Percentiles rank a stretch among this genome's conserved stretches.
Evolutionary conservation across 2,329 filamentous ascomycete genomes (phyloP).

Genomic region (Trichoderma endophyticum): DNA sequence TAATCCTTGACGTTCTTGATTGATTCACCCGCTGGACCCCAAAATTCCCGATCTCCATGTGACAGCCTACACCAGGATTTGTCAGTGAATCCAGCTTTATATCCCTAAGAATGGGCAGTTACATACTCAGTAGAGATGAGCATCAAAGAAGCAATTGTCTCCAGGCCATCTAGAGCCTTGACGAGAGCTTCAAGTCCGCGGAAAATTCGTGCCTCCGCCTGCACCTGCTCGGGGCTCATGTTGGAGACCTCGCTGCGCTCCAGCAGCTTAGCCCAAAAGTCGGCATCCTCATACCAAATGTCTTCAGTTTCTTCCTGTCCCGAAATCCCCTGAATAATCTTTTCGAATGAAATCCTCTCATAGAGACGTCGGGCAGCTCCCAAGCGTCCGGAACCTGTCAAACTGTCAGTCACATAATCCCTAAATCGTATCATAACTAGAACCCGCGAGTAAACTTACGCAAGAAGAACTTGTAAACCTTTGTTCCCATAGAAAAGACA

Average conservation of each 20-base stretch:
- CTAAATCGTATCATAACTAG: not conserved
- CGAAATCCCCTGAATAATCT: conserved; percentile 44
- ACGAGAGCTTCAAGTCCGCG: conserved; percentile 68
- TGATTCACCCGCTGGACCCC: conserved; percentile 50
- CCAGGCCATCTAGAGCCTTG: conserved; percentile 62
- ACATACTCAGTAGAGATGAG: conserved; percentile 52
- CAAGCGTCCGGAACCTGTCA: conserved; percentile 47
- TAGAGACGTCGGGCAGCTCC: conserved; percentile 54
- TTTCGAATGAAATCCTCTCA: conserved; percentile 48
- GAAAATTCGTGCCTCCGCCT: conserved; percentile 58
- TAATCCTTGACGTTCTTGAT: conserved; percentile 53
- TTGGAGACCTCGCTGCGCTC: conserved; percentile 35
- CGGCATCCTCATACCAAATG: conserved; percentile 37
- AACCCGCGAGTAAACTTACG: conserved; percentile 55
- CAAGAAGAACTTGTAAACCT: conserved; percentile 79
- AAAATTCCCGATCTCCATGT: conserved; percentile 44
- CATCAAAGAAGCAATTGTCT: conserved; percentile 60
- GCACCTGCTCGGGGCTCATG: conserved; percentile 42
- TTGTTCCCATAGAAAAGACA: conserved; percentile 64
- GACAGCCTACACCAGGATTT: not conserved
- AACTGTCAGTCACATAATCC: not conserved
- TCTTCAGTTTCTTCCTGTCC: conserved; percentile 38
- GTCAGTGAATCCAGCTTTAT: not conserved
- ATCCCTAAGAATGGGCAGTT: not conserved
- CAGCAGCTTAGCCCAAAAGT: conserved; percentile 40